Evolutionary conservation across 2,329 filamentous ascomycete species (phyloP).

Genomic region (Diaporthe eres): DNA sequence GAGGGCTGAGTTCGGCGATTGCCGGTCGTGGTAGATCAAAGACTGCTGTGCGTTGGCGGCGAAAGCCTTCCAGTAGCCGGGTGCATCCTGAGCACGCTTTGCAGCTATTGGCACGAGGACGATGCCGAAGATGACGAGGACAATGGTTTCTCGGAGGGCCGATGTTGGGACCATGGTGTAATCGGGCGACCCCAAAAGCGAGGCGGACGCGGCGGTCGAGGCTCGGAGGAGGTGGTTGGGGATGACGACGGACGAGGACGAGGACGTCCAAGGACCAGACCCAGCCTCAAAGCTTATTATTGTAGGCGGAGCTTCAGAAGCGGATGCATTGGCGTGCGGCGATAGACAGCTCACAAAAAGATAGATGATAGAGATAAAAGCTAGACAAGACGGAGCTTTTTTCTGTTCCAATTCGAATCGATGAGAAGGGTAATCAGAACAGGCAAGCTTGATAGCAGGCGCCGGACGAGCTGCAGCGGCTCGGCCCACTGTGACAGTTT

Average conservation of each 20-base stretch:
- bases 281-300: slow-evolving; percentile 16
- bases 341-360: slow-evolving; percentile 6
- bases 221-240: not conserved
- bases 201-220: slow-evolving; percentile 7
- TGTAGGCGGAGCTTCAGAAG: slow-evolving; percentile 5
- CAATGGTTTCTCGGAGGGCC: slow-evolving; percentile 38
- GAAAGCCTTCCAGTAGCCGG: slow-evolving; percentile 40
- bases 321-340: not conserved
- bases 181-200: not conserved
- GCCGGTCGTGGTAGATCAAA: not conserved
- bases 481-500: slow-evolving; percentile 16
- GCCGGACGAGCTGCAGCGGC: not conserved
- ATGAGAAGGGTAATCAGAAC: not conserved
- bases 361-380: slow-evolving; percentile 22
- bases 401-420: not conserved
- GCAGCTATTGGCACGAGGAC: slow-evolving; percentile 42
- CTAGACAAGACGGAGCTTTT: slow-evolving; percentile 7
- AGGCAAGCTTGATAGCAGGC: not conserved
- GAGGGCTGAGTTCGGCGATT: not conserved
- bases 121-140: slow-evolving; percentile 41
- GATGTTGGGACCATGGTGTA: slow-evolving; percentile 36
- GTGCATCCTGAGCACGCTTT: slow-evolving; percentile 41
- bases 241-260: not conserved
- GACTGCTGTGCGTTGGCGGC: slow-evolving; percentile 21
- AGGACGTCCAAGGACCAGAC: not conserved